Evolutionary conservation across 1,284 basidiomycete species (phyloP), one percentile per base, ranked within the genome.

Genomic region (Neotropicomus parvogracilis): DNA sequence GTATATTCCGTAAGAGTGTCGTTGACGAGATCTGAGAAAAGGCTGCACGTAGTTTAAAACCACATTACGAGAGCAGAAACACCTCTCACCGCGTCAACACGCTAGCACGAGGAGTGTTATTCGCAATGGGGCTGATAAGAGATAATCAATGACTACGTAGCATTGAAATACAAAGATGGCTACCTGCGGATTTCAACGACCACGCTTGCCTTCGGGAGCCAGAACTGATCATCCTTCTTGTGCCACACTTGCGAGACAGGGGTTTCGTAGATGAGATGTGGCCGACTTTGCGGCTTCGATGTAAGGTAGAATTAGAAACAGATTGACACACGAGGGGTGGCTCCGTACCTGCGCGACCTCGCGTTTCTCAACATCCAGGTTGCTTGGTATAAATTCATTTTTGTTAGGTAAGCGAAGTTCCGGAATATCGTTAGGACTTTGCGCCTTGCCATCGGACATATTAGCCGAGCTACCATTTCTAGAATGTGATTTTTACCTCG

Each of bases 201-300:
- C n/a, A 84, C 77, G 51, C 79, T 74, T 2, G 91, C 91, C 62
- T 91, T 91, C 0, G 95, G 95, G 6, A 95, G 81, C 88, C 91
- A 95, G 73, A 95, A 97, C 52, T 78, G 80, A 67, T 98, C 94
- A 64, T 98, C 95, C 63, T 93, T 93, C 75, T 98, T 98, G 71
- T 94, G 82, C 94, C 94, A 98, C 11, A 97, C 69, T 17, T 83
- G 77, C 1, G 85, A 88, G 28, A 87, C 62, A 0, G 79, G 70
- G 0, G 83, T 91, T 64, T 91, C 78, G 24, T 80, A 74, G 46
- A 97, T 77, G 49, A 94, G 79, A 55, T 79, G 72, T 11, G 95
- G 95, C 26, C 86, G 79, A 49, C 79, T 80, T 46, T 79, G 65
- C 13, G 88, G 88, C 85, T 91, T 58, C 21, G 20, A 49, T 37